These are phyloP conservation scores for Lachancea thermotolerans DNA, from an alignment of 805 yeast genomes.

Conservation along the genomic window DNA sequence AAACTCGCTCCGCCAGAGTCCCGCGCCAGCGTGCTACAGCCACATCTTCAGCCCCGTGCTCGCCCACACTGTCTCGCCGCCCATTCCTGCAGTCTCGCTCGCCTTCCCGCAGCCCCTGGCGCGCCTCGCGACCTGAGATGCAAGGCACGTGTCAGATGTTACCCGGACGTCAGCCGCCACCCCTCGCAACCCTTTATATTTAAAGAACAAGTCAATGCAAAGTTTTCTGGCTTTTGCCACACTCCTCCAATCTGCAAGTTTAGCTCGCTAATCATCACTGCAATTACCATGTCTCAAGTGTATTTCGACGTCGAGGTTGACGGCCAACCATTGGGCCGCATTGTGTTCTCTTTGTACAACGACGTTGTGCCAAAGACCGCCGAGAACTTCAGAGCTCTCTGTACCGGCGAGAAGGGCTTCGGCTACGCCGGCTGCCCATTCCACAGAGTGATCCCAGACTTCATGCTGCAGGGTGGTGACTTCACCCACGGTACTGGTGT, in stretches of 20 bases:
- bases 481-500: slow-evolving; percentile 91
- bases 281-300: slow-evolving; percentile 52
- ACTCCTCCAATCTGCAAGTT: neutral
- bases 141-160: neutral
- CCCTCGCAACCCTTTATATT: neutral
- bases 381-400: slow-evolving; percentile 90
- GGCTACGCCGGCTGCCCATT: slow-evolving; percentile 87
- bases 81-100: no score
- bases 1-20: no score
- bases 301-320: slow-evolving; percentile 78
- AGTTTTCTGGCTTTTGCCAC: neutral
- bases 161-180: neutral
- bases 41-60: no score
- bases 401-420: slow-evolving; percentile 94
- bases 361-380: slow-evolving; percentile 93
- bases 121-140: no score
- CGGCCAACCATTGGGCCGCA: slow-evolving; percentile 73
- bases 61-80: no score
- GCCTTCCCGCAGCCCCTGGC: no score
- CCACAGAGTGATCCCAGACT: slow-evolving; percentile 97
- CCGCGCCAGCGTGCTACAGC: no score
- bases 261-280: neutral
- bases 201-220: neutral
- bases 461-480: slow-evolving; percentile 98
- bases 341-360: slow-evolving; percentile 81